Evolutionary conservation across 306 rosid species (phyloP), one percentile per base, ranked within the genome.

Genomic region (Luffa aegyptiaca): DNA sequence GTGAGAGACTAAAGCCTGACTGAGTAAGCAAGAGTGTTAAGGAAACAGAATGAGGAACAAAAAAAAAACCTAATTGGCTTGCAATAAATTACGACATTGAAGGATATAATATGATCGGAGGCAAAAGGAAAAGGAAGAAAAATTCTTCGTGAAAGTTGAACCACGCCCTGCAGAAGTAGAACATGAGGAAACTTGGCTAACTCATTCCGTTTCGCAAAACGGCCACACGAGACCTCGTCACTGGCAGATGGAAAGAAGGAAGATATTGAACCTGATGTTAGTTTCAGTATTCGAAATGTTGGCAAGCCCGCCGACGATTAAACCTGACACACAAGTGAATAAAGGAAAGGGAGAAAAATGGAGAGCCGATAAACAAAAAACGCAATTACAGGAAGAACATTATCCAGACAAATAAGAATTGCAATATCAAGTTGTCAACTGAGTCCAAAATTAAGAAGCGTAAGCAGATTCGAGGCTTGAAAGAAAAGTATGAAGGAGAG

Each of bases 81-180:
- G 59, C 44, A 69, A 75, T 51, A 21, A 75, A 9, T 11, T 48
- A 62, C 56, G 8, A 14, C 17, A 66, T 5, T 45, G 52, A 35
- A 82, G 99, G 99, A 95, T 95, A 95, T 95, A 95, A 95, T 93
- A 95, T 95, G 88, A 95, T 95, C 41, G 99, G 99, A 71, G 99
- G 99, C 61, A 95, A 80, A 83, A 95, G 87, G 91, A 95, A 95
- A 4, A 95, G 86, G 92, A 95, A 95, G 93, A 95, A 95, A 83
- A 95, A 95, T 51, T 95, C 99, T 82, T 95, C 99, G 56, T 93
- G 99, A 86, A 95, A 95, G 85, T 95, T 95, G 90, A 95, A 95
- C 99, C 99, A 95, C 26, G 91, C 75, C 93, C 99, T 94, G 90
- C 41, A 82, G 21, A 82, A 83, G 72, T 76, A 80, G 48, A 75